These are phyloP conservation scores for Nannochloropsis gaditana DNA, from an alignment of 108 stramenopile genomes.

Conservation along the genomic window DNA sequence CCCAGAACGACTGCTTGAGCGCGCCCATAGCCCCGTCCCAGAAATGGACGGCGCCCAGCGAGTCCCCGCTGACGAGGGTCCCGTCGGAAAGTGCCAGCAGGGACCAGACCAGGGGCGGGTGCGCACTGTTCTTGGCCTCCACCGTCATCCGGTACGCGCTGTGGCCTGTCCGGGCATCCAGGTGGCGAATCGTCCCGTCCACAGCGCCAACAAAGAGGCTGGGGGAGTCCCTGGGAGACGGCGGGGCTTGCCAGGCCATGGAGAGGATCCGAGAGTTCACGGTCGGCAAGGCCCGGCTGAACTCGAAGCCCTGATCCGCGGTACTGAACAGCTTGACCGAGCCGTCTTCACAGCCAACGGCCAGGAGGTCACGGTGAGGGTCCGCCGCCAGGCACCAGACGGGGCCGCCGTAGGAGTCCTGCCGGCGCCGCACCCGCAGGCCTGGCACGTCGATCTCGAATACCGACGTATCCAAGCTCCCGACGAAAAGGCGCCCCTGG, in stretches of 20 bases:
- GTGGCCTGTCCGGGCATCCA: conserved; percentile 41
- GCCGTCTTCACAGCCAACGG: conserved; percentile 64
- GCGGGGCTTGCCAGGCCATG: conserved; percentile 62
- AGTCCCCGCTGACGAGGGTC: conserved; percentile 79
- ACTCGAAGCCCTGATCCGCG: conserved; percentile 51
- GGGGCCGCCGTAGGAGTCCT: conserved; percentile 51
- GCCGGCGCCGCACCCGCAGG: conserved; percentile 33
- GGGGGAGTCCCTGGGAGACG: conserved; percentile 37
- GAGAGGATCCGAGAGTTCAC: conserved; percentile 70
- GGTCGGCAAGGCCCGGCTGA: conserved; percentile 66
- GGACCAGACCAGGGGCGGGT: conserved; percentile 76
- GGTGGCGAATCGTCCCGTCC: conserved; percentile 79
- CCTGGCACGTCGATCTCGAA: conserved; percentile 39
- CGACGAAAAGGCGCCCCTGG: conserved; percentile 27
- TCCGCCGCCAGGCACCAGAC: conserved; percentile 47
- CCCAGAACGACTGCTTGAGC: conserved; percentile 65
- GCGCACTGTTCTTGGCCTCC: conserved; percentile 52
- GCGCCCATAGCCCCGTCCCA: conserved; percentile 82
- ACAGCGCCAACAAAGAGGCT: conserved; percentile 76
- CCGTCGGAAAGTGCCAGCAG: conserved; percentile 62
- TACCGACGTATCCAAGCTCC: conserved; percentile 32
- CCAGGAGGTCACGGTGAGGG: conserved; percentile 27
- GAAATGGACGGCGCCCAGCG: conserved; percentile 76
- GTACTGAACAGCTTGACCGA: conserved; percentile 69
- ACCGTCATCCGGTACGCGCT: conserved; percentile 36